Percentiles rank a stretch among this genome's conserved stretches.
phyloP scores from a whole-genome alignment of 75 land plant species.

The Adiantum capillusveneris region DNA sequence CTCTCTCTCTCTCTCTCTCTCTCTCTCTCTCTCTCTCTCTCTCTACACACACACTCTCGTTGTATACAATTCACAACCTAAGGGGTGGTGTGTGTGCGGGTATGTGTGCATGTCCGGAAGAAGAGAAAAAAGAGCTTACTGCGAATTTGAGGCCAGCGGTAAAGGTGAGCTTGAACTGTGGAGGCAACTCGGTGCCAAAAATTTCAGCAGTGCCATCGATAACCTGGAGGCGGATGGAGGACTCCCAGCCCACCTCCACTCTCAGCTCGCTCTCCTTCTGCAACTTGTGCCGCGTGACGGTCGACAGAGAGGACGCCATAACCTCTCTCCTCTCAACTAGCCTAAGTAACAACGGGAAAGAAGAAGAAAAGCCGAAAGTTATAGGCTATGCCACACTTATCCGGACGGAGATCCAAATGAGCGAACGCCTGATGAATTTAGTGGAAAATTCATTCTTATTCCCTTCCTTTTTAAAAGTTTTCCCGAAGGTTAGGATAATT shows the following conservation, averaged over 20 bases:
- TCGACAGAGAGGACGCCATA: too few species aligned
- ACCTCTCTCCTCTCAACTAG: too few species aligned
- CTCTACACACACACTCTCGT: not conserved
- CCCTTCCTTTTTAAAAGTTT: too few species aligned
- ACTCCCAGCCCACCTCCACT: constrained; percentile 62
- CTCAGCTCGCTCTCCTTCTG: constrained; percentile 92
- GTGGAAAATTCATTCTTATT: too few species aligned
- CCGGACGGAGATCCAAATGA: too few species aligned
- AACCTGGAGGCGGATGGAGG: constrained; percentile 63
- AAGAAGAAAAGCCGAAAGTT: too few species aligned
- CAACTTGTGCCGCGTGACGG: too few species aligned
- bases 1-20: constrained; percentile 6
- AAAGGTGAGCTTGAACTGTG: constrained; percentile 74
- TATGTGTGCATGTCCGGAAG: not conserved
- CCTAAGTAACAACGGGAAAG: too few species aligned
- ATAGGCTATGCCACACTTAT: too few species aligned
- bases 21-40: constrained; percentile 2
- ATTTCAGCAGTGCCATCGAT: constrained; percentile 84
- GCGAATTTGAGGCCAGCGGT: constrained; percentile 84
- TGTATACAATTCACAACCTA: not conserved
- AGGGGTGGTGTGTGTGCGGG: not conserved
- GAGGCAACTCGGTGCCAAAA: constrained; percentile 95
- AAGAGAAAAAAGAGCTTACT: constrained; percentile 27
- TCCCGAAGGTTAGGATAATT: too few species aligned
- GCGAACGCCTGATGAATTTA: too few species aligned